Evolutionary conservation across 768 basidiomycete genomes (phyloP).

Genomic region (Ephemerocybe angulata): DNA sequence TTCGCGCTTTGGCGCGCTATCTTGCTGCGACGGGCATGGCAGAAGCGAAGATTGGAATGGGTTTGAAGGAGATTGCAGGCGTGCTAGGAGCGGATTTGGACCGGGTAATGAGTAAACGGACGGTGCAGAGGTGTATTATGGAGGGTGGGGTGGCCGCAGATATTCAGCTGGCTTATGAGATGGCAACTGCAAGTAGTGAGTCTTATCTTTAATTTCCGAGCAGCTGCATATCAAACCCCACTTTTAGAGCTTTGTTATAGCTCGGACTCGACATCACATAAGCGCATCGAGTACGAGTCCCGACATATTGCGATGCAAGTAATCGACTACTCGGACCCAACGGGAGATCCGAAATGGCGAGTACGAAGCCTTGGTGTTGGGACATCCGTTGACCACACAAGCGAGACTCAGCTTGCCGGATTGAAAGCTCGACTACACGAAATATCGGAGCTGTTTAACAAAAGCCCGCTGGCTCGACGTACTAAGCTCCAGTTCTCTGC

Average conservation of each 20-base stretch:
- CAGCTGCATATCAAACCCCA: not conserved
- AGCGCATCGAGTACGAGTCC: slow-evolving; percentile 13
- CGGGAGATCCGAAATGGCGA: slow-evolving; percentile 1
- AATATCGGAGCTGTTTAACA: slow-evolving; percentile 11
- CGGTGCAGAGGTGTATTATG: slow-evolving; percentile 12
- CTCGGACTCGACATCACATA: slow-evolving; percentile 17
- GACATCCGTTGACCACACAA: slow-evolving; percentile 15
- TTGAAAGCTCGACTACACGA: slow-evolving; percentile 2
- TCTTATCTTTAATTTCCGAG: not conserved
- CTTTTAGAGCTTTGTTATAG: slow-evolving; percentile 10
- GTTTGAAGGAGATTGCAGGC: slow-evolving; percentile 10
- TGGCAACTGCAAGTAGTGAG: slow-evolving; percentile 11
- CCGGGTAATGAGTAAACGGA: slow-evolving; percentile 12
- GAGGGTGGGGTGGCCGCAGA: slow-evolving; percentile 13
- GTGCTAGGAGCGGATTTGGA: slow-evolving; percentile 12
- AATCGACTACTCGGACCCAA: slow-evolving; percentile 11
- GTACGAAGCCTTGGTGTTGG: slow-evolving; percentile 12
- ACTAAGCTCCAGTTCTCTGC: not conserved
- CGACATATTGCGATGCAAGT: slow-evolving; percentile 10
- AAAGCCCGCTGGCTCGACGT: slow-evolving; percentile 12
- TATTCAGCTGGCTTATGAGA: slow-evolving; percentile 9
- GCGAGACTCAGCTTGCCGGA: slow-evolving; percentile 7
- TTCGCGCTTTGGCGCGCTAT: slow-evolving; percentile 12
- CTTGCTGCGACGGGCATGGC: slow-evolving; percentile 16
- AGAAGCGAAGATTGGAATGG: slow-evolving; percentile 14